Conservation (phyloP, 2,329 filamentous ascomycete genomes). For the Colletotrichum echinochloae region DNA sequence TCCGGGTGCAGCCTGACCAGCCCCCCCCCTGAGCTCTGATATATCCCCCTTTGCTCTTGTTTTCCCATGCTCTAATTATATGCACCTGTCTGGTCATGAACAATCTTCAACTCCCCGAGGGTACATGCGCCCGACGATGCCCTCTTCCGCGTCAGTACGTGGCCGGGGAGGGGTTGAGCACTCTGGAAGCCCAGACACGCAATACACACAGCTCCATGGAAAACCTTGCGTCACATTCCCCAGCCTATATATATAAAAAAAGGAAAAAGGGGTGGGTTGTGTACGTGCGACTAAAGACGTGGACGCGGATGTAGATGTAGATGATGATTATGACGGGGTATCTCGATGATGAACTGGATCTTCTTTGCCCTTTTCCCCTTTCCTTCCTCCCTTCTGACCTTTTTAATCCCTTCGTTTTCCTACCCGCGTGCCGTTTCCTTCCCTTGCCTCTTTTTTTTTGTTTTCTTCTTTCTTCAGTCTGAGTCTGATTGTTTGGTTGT, state of each 20-base stretch:
- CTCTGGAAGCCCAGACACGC: background rate
- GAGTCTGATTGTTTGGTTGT: background rate
- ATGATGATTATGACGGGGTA: constrained; percentile 34
- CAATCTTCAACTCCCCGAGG: background rate
- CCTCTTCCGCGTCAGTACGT: background rate
- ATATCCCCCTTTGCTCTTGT: background rate
- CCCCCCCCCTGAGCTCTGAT: background rate
- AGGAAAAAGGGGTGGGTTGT: background rate
- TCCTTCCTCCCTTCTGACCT: no score
- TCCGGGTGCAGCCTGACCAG: background rate
- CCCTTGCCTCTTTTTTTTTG: background rate
- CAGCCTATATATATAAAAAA: background rate
- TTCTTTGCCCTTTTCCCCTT: constrained; percentile 19
- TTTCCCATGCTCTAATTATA: no score
- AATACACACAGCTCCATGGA: background rate
- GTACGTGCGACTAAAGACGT: no score
- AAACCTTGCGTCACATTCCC: background rate
- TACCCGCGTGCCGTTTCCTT: no score
- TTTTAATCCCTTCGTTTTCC: background rate
- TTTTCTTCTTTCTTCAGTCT: constrained; percentile 7
- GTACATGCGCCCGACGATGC: no score
- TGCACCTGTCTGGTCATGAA: no score
- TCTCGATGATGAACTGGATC: constrained; percentile 37
- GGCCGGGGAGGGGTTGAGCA: background rate
- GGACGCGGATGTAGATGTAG: constrained; percentile 15